Evolutionary conservation across 2,329 filamentous ascomycete genomes (phyloP), one percentile per base, ranked within the genome.

Genomic region (Graphilbum fragrans): DNA sequence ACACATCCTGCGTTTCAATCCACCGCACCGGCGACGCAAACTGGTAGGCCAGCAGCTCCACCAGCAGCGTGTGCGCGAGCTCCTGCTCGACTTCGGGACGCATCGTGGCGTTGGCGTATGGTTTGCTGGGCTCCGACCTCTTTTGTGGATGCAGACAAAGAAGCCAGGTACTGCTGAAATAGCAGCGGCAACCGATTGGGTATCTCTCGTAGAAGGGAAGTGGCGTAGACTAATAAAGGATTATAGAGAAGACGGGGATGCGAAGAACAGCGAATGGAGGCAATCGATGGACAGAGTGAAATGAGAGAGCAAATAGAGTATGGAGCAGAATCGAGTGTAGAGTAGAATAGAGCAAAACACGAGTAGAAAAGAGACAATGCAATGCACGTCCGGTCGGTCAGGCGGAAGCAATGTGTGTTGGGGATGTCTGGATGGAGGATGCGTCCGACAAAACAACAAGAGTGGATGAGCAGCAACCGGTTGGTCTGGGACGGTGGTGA

Each of bases 1-100:
- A 92, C 55, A 98, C 92, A 90, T 98, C 92, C 68, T 98, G 92
- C 42, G 92, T 98, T 69, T 98, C 92, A 65, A 98, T 98, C 92
- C 92, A 98, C 80, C 92, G 82, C 55, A 98, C 92, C 39, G 92
- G 92, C 41, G 90, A 96, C 55, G 92, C 92, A 64, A 98, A 98
- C 63, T 98, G 92, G 67, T 96, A 98, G 70, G 92, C 92, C 53
- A 98, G 80, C 50, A 98, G 85, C 80, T 98, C 92, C 52, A 98
- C 86, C 60, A 98, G 84, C 66, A 98, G 78, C 53, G 90, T 96
- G 67, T 98, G 90, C 59, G 92, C 84, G 64, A 98, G 85, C 73
- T 98, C 92, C 69, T 98, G 92, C 80, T 98, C 90, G 65, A 96
- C 74, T 77, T 98, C 92, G 64, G 92, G 92, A 72, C 86, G 86